phyloP scores from a whole-genome alignment of 371 early-diverging fungal genomes.

The Rhizopus arrhizus region DNA sequence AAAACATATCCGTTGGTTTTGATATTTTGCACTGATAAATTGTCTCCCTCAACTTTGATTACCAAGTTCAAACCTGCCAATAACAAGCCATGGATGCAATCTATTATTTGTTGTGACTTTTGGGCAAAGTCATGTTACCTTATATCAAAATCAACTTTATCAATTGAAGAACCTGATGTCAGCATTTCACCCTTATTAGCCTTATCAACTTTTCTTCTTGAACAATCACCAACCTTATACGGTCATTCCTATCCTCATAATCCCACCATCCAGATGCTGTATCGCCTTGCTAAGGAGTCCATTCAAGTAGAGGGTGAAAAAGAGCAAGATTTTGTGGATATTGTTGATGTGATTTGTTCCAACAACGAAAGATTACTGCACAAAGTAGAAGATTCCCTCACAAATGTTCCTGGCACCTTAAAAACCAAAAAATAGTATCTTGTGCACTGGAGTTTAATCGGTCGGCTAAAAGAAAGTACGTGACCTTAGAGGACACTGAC shows the following conservation, averaged over 20 bases:
- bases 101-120: slow-evolving; percentile 1
- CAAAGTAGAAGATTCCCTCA: slow-evolving; percentile 5
- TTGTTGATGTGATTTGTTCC: slow-evolving; percentile 20
- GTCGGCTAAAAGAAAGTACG: slow-evolving; percentile 1
- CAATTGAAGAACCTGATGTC: slow-evolving; percentile 10
- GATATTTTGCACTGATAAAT: neutral
- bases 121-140: slow-evolving; percentile 20
- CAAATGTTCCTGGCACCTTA: slow-evolving; percentile 3
- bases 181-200: slow-evolving; percentile 19
- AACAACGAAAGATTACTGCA: slow-evolving; percentile 12
- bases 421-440: slow-evolving; percentile 6
- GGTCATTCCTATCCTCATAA: slow-evolving; percentile 15
- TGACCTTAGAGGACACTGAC: neutral
- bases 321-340: slow-evolving; percentile 9
- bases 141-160: slow-evolving; percentile 15
- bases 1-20: slow-evolving; percentile 1
- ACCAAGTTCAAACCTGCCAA: slow-evolving; percentile 1
- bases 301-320: slow-evolving; percentile 13
- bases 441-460: slow-evolving; percentile 1
- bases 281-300: slow-evolving; percentile 15
- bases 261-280: slow-evolving; percentile 12
- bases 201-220: slow-evolving; percentile 18
- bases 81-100: neutral
- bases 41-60: neutral
- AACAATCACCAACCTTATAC: slow-evolving; percentile 23